Evolutionary conservation across 2,329 filamentous ascomycete genomes (phyloP).

Genomic region (Trichoderma harzianum): DNA sequence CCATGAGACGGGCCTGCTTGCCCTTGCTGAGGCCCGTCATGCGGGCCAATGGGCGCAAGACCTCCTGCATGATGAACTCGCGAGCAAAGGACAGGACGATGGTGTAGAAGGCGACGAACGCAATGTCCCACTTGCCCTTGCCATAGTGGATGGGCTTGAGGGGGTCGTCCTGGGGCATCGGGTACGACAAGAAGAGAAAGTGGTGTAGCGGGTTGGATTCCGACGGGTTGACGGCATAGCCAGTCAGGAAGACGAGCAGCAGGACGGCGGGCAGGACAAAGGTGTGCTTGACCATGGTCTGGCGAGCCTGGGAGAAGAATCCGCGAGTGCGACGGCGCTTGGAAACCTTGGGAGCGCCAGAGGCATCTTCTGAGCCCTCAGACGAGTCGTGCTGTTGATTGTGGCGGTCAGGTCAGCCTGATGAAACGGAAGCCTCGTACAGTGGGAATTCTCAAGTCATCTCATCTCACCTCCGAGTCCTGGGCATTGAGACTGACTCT

Average conservation of each 20-base stretch:
- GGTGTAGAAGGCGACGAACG: constrained; percentile 85
- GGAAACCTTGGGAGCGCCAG: constrained; percentile 38
- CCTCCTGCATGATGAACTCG: constrained; percentile 91
- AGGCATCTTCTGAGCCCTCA: neutral
- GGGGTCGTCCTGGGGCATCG: constrained; percentile 50
- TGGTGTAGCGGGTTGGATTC: constrained; percentile 73
- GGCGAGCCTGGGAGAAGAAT: constrained; percentile 45
- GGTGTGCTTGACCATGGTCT: constrained; percentile 58
- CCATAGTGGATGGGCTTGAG: constrained; percentile 66
- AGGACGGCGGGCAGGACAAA: constrained; percentile 67
- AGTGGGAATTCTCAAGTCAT: constrained; percentile 4
- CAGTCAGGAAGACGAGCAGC: constrained; percentile 57
- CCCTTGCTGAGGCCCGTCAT: constrained; percentile 66
- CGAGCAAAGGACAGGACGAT: constrained; percentile 88
- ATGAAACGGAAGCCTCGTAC: neutral
- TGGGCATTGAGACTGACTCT: constrained; percentile 42
- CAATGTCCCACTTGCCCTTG: constrained; percentile 83
- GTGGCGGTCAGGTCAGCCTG: neutral
- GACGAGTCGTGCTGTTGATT: constrained; percentile 8
- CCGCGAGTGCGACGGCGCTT: constrained; percentile 56
- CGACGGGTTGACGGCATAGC: constrained; percentile 73
- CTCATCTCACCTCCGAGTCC: constrained; percentile 18
- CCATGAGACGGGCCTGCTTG: constrained; percentile 91
- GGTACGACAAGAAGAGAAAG: constrained; percentile 90
- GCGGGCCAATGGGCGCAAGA: constrained; percentile 73